Base-by-base conservation (phyloP, 2,329 filamentous ascomycete genomes). In the Epicoccum sorghinum region DNA sequence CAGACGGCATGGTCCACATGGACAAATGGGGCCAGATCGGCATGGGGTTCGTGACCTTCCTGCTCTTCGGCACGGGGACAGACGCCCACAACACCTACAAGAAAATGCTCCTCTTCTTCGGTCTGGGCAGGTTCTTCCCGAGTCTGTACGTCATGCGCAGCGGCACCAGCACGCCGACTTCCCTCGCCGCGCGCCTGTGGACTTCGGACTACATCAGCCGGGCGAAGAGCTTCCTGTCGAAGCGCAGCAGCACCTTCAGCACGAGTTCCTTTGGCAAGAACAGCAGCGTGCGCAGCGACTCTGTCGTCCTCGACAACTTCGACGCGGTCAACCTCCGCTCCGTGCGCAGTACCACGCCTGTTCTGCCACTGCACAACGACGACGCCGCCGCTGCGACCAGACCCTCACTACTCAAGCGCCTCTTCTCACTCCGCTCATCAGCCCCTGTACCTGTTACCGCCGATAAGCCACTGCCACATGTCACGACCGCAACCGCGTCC, bases 31-130 rank as follows among this genome's bases (percentile, higher is more conserved):
- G 83, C 18, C 79, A 82, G 41, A 74, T 88, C 8, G 78, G 66
- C 0, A 75, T 80, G 3, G 83, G 82, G 0, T 79, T 83, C 54
- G 53, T 86, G 24, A 72, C 85, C 10, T 89, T 89, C 65, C 47
- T 82, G n/a, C 83, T 87, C 63, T 89, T 89, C 60, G 87, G 87
- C 7, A 80, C 86, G 13, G 87, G 86, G 27, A 77, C 75, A 24
- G 87, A 89, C 63, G 86, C 86, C 0, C 52, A 66, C 39, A 69
- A 65, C 10, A 61, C 64, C 2, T 74, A 74, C 57, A 69, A 64
- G 48, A 60, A 55, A 2, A 60, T 68, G 36, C 43, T 71, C 1
- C 57, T 68, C 7, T 38, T 44, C 1, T 10, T 72, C 0, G 71
- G 70, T 0, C 41, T 71, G 4, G 72, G 72, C 9, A 68, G 57